Base-by-base conservation (phyloP, 148 eudicot species). In the Chenopodium album region DNA sequence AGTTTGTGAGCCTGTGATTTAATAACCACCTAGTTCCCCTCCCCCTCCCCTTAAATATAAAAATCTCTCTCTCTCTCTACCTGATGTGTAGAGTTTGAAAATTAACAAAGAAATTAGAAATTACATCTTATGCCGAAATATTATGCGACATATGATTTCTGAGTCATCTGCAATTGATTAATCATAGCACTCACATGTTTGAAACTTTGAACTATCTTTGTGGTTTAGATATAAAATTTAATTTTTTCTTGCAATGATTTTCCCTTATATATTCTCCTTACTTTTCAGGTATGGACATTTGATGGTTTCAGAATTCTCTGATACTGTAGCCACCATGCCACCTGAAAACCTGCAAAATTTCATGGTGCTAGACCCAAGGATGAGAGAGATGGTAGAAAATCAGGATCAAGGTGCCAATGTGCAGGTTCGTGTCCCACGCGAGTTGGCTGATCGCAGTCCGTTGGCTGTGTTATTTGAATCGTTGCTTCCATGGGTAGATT, bases 311-410 rank as follows among this genome's bases (percentile, higher is more conserved):
- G 97, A 94, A 81, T 95, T 96, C 87, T 96, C 99, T 26, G 99
- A 96, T 85, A 78, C 91, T 66, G 89, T 89, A 78, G 89, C 97
- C 4, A 92, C 99, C 22, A 71, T 92, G 90, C 99, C 99, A 1
- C 98, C 98, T 54, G 99, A 96, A 19, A 89, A 90, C 81, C 89
- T 94, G 85, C 99, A 91, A 82, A 89, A 96, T 70, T 92, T 96
- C 84, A 84, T 96, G 84, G 88, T 89, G 85, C 87, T 88, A 54
- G 97, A 92, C 77, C 98, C 93, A 52, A 84, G 91, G 80, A 82
- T 87, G 86, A 80, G 84, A 66, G 93, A 86, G 28, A 85, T 81
- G 78, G 84, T 78, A 54, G 92, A 87, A 82, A 86, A 92, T 85
- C 87, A 76, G 17, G 87, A 85, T 69, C 90, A 85, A 48, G 85